Evolutionary conservation across 306 rosid genomes (phyloP), one percentile per base, ranked within the genome.

Genomic region (Medicago lupulina): DNA sequence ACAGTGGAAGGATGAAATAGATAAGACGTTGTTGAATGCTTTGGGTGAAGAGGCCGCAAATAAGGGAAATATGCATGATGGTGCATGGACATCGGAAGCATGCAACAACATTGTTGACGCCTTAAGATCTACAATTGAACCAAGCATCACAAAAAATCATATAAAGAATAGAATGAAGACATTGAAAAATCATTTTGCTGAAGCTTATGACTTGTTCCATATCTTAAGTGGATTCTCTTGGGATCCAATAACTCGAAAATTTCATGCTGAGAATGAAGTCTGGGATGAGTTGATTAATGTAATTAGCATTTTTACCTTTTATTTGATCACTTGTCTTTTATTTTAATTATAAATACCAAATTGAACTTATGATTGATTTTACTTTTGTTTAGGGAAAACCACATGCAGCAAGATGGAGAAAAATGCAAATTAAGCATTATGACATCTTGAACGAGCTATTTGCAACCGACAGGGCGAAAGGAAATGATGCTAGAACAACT

Each of bases 391-490:
- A 73, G 46, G 69, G 2, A 3, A 41, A 73, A 60, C 47, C 70
- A 23, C 16, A 59, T 28, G 13, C 13, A 8, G 2, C 17, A 25
- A 44, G 13, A 60, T 59, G 47, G 70, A 44, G 53, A 14, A 60
- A 2, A 40, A 74, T 25, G 23, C 17, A n/a, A 21, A n/a, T 73
- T n/a, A 73, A 60, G 78, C 25, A 73, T 39, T 44, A 44, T 74
- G 60, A 59, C 16, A 59, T 25, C 40, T 4, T 59, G 65, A 59
- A 5, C 1, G 40, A 59, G 9, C 28, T 59, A 28, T 74, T 60
- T 60, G 31, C 18, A 8, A 21, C 0, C 43, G 17, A 73, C 6
- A 59, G 34, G n/a, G 77, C 14, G 3, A 43, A 16, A 2, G 13
- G 60, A 2, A 44, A 44, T 23, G 6, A 6, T 1, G 18, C 8